Evolutionary conservation across 305 asterid species (phyloP).

Genomic region (Fraxinus sp.): DNA sequence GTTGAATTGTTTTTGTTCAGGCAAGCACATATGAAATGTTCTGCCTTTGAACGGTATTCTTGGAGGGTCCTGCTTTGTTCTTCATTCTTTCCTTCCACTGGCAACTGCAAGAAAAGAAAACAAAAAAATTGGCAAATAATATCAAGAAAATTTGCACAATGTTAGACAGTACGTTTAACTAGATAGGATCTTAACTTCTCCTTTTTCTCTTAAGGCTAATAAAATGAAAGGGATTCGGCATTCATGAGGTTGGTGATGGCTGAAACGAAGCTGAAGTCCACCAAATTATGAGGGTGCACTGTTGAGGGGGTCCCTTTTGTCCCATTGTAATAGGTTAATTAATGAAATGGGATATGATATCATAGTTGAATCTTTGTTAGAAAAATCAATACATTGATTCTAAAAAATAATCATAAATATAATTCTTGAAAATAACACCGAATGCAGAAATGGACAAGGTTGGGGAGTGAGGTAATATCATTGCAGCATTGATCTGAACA

Average conservation of each 20-base stretch:
- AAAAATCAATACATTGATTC: not conserved
- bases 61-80: slow-evolving; percentile 32
- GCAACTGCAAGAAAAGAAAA: slow-evolving; percentile 44
- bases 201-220: not conserved
- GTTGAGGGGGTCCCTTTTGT: slow-evolving; percentile 7
- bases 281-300: slow-evolving; percentile 15
- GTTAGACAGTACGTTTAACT: not conserved
- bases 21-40: slow-evolving; percentile 57
- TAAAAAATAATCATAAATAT: not conserved
- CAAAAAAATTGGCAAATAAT: not conserved
- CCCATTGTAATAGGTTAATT: not conserved
- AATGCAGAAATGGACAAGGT: not conserved
- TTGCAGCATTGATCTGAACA: not conserved
- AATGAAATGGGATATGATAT: not conserved
- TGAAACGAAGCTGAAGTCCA: not conserved
- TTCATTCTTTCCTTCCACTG: slow-evolving; percentile 34
- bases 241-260: slow-evolving; percentile 12
- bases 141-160: not conserved
- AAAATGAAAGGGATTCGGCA: slow-evolving; percentile 9
- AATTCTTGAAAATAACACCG: not conserved
- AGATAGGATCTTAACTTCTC: not conserved
- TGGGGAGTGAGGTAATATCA: not conserved
- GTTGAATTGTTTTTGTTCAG: slow-evolving; percentile 49
- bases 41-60: slow-evolving; percentile 56
- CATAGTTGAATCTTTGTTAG: not conserved